Conservation (phyloP, 2,329 filamentous ascomycete genomes). For the Chaetomiaceae sp. region DNA sequence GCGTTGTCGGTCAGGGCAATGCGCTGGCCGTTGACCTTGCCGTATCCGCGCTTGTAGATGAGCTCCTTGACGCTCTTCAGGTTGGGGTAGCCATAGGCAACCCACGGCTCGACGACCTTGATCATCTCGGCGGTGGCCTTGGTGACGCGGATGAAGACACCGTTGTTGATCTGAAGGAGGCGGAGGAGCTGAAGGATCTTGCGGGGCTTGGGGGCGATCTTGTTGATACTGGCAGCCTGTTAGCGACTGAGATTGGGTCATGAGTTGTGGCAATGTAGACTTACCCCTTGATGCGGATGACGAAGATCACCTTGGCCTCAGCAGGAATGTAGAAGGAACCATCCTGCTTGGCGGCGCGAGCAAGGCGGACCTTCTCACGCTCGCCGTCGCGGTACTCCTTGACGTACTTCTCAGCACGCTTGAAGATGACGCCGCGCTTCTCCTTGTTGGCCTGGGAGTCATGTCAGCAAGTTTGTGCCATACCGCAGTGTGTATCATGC, state of each 20-base stretch:
- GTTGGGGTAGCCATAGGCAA: slow-evolving; percentile 99
- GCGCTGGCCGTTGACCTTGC: slow-evolving; percentile 98
- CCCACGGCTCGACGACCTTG: slow-evolving; percentile 97
- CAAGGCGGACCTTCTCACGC: slow-evolving; percentile 95
- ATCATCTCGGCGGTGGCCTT: slow-evolving; percentile 98
- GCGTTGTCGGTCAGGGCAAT: slow-evolving; percentile 95
- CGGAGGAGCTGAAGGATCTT: slow-evolving; percentile 99
- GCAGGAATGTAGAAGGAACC: slow-evolving; percentile 92
- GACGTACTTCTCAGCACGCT: slow-evolving; percentile 99
- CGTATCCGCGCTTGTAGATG: slow-evolving; percentile 99
- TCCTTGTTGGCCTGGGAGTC: slow-evolving; percentile 81
- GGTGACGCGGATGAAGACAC: slow-evolving; percentile 94
- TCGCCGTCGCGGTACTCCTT: slow-evolving; percentile 98
- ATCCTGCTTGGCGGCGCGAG: slow-evolving; percentile 82
- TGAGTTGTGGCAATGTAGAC: slow-evolving; percentile 27
- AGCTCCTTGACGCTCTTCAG: slow-evolving; percentile 99
- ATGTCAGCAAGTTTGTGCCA: slow-evolving; percentile 33
- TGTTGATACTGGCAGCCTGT: slow-evolving; percentile 81
- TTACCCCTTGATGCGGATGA: slow-evolving; percentile 97
- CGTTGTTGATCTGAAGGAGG: slow-evolving; percentile 99
- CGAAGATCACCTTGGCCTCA: slow-evolving; percentile 94
- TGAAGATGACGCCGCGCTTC: slow-evolving; percentile 98
- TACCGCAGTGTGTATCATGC: not conserved
- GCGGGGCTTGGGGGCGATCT: slow-evolving; percentile 99
- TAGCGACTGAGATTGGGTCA: slow-evolving; percentile 2